These are phyloP conservation scores for Jatropha curcas DNA, from an alignment of 345 rosid species.

Conservation along the genomic window DNA sequence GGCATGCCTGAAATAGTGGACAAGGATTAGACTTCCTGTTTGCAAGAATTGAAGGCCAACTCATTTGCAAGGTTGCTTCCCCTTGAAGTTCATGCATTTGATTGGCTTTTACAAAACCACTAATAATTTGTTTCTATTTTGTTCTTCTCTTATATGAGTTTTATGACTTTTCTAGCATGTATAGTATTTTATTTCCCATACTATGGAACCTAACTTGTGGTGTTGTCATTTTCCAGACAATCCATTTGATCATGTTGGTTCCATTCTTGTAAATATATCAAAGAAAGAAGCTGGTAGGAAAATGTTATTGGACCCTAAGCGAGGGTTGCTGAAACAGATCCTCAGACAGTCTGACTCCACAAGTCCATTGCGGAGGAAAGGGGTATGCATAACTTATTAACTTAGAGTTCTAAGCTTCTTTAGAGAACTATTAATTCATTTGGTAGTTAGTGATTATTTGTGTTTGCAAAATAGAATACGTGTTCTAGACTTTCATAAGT, in stretches of 20 bases:
- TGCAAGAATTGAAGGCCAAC: not conserved
- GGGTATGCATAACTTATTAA: slow-evolving; percentile 51
- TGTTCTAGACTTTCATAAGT: not conserved
- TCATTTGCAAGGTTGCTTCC: not conserved
- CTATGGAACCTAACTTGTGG: slow-evolving; percentile 19
- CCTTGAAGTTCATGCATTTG: slow-evolving; percentile 1
- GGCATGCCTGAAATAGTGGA: not conserved
- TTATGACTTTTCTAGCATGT: not conserved
- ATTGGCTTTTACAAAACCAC: not conserved
- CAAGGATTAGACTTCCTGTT: not conserved
- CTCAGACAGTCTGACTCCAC: slow-evolving; percentile 76
- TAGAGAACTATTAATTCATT: not conserved
- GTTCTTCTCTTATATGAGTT: not conserved
- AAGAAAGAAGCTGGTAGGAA: slow-evolving; percentile 80
- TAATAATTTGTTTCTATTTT: not conserved
- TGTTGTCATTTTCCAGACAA: slow-evolving; percentile 52
- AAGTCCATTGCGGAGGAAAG: slow-evolving; percentile 69
- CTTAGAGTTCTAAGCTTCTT: slow-evolving; percentile 10
- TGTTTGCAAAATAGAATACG: not conserved
- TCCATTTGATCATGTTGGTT: slow-evolving; percentile 90
- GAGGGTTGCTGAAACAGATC: slow-evolving; percentile 81
- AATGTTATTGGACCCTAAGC: slow-evolving; percentile 71
- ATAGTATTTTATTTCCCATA: not conserved
- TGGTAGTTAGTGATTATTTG: not conserved
- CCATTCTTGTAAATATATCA: slow-evolving; percentile 87